A percentile compares a stretch with the other conserved stretches of the same genome.
Conservation (phyloP, 495 filamentous ascomycete species). For the Neurospora sp. region DNA sequence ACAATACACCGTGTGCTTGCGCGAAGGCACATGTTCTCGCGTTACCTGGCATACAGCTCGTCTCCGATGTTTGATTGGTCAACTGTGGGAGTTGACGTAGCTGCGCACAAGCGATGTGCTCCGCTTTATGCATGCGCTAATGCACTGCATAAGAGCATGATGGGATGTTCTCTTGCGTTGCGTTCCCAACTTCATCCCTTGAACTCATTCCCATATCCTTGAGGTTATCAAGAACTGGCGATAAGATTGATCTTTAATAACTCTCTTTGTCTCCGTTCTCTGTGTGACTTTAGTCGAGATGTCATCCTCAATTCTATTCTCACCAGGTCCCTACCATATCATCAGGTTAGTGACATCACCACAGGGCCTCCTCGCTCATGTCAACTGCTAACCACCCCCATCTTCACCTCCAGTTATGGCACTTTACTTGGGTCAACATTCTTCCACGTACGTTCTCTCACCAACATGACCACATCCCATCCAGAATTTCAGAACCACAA, state of each 20-base stretch:
- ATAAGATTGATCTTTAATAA: background rate
- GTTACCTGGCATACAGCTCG: background rate
- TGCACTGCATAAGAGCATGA: background rate
- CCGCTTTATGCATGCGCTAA: background rate
- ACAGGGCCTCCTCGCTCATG: background rate
- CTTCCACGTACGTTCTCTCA: conserved; percentile 51
- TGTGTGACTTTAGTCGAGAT: background rate
- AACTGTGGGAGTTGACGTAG: background rate
- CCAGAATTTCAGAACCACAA: background rate
- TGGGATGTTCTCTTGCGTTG: background rate
- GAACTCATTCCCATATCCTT: background rate
- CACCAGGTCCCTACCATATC: conserved; percentile 67
- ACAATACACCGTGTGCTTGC: conserved; percentile 3
- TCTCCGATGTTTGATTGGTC: background rate
- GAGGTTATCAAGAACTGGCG: background rate
- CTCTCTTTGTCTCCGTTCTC: no score
- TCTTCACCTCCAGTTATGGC: conserved; percentile 50
- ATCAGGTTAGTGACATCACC: conserved; percentile 44
- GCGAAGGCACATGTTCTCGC: conserved; percentile 24
- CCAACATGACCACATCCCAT: background rate
- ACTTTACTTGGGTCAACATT: conserved; percentile 68
- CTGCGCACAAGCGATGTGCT: background rate
- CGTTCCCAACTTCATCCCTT: background rate
- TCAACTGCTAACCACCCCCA: background rate
- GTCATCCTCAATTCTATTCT: conserved; percentile 29